Percentiles rank a stretch among this genome's conserved stretches.
phyloP scores from a whole-genome alignment of 108 stramenopile genomes.

The Pseudonitzschia multistriata region DNA sequence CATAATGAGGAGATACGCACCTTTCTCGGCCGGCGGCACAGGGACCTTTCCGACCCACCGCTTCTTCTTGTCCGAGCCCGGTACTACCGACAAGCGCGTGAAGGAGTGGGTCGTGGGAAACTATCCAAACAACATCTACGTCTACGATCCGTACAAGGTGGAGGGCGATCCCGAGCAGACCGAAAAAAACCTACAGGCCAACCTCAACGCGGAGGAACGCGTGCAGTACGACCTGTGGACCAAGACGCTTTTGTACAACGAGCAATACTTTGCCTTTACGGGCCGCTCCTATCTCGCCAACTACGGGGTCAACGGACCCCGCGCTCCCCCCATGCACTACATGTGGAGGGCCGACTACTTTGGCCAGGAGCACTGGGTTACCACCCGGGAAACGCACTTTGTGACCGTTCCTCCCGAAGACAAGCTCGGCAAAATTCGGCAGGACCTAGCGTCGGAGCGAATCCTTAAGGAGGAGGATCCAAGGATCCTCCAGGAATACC shows the following conservation, averaged over 20 bases:
- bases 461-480: slow-evolving; percentile 46
- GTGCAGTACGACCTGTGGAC: slow-evolving; percentile 42
- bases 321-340: slow-evolving; percentile 53
- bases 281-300: slow-evolving; percentile 55
- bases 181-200: slow-evolving; percentile 45
- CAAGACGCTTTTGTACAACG: slow-evolving; percentile 52
- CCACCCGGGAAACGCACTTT: slow-evolving; percentile 76
- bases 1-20: slow-evolving; percentile 41
- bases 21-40: slow-evolving; percentile 61
- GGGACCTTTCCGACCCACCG: slow-evolving; percentile 11
- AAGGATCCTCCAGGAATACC: slow-evolving; percentile 60
- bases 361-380: slow-evolving; percentile 83
- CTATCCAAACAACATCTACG: slow-evolving; percentile 53
- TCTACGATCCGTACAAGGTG: slow-evolving; percentile 70
- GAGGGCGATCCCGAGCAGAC: slow-evolving; percentile 57
- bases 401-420: slow-evolving; percentile 35
- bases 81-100: slow-evolving; percentile 18
- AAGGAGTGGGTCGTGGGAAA: slow-evolving; percentile 35
- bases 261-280: slow-evolving; percentile 62
- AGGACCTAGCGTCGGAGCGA: slow-evolving; percentile 25
- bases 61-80: slow-evolving; percentile 37
- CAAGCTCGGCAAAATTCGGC: slow-evolving; percentile 34
- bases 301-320: slow-evolving; percentile 42
- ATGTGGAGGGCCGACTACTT: slow-evolving; percentile 80
- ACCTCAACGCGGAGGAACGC: slow-evolving; percentile 44